Conservation (phyloP, 1,284 basidiomycete genomes). For the Fereydounia khargensis region DNA sequence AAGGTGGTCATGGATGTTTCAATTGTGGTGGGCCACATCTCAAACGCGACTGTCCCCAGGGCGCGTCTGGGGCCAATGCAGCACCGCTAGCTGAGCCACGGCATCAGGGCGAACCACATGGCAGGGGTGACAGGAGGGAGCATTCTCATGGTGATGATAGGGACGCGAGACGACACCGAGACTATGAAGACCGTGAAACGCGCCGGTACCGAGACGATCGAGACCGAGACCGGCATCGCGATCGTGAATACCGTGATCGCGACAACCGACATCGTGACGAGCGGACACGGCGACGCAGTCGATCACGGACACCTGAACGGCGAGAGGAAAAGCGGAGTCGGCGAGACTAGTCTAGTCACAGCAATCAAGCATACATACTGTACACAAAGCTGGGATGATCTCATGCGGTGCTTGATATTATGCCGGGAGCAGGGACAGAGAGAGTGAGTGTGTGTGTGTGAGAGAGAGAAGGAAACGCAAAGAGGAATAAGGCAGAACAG, state of each 20-base stretch:
- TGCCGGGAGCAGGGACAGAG: too few species aligned
- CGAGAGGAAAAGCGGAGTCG: not conserved
- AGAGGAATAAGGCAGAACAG: not conserved
- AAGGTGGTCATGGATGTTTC: constrained; percentile 74
- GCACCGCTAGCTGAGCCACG: too few species aligned
- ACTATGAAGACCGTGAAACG: not conserved
- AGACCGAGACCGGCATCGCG: not conserved
- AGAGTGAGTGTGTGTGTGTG: not conserved
- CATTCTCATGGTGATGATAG: not conserved
- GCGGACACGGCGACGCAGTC: too few species aligned
- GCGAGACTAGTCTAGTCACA: constrained; percentile 2
- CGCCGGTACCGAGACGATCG: too few species aligned
- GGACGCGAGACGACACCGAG: not conserved
- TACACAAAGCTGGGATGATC: too few species aligned
- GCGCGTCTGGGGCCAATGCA: constrained; percentile 6
- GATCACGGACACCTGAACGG: constrained; percentile 10
- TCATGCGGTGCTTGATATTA: too few species aligned
- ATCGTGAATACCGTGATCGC: too few species aligned
- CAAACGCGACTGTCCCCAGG: constrained; percentile 53
- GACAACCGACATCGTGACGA: too few species aligned
- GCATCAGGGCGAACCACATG: constrained; percentile 13
- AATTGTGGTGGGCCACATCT: constrained; percentile 63
- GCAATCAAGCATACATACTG: not conserved
- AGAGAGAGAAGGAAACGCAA: not conserved
- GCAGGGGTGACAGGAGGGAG: not conserved